A percentile compares a stretch with the other conserved stretches of the same genome.
Conservation (phyloP, 2,329 filamentous ascomycete genomes). For the Aspergillus costaricaensis region DNA sequence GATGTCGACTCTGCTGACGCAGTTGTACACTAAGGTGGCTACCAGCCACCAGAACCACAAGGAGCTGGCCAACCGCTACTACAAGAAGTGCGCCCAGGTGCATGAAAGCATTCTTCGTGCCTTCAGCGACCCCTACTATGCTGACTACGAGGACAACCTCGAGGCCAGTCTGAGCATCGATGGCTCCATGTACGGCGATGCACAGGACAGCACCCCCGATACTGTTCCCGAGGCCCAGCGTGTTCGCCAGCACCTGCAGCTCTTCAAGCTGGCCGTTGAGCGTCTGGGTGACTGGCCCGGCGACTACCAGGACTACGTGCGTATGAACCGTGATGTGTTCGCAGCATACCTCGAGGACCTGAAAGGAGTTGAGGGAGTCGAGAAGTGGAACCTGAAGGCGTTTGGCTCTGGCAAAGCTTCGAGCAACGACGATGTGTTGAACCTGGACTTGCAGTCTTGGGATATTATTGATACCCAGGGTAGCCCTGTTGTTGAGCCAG, state of each 20-base stretch:
- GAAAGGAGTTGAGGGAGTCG: slow-evolving; percentile 47
- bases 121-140: slow-evolving; percentile 36
- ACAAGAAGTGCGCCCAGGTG: slow-evolving; percentile 39
- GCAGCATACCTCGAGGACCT: slow-evolving; percentile 42
- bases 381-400: slow-evolving; percentile 51
- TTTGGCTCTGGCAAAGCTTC: slow-evolving; percentile 52
- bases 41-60: slow-evolving; percentile 38
- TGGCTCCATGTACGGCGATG: slow-evolving; percentile 13
- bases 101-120: slow-evolving; percentile 43
- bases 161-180: slow-evolving; percentile 17
- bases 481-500: neutral
- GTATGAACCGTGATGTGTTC: slow-evolving; percentile 50
- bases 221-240: slow-evolving; percentile 23
- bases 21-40: slow-evolving; percentile 50
- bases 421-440: slow-evolving; percentile 34
- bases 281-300: slow-evolving; percentile 49
- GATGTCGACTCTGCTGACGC: slow-evolving; percentile 51
- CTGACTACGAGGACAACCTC: slow-evolving; percentile 21
- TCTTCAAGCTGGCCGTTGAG: slow-evolving; percentile 44
- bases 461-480: slow-evolving; percentile 12
- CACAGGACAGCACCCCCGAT: neutral
- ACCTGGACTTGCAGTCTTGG: slow-evolving; percentile 17
- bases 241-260: slow-evolving; percentile 39
- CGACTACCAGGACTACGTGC: slow-evolving; percentile 51
- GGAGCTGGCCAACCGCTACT: slow-evolving; percentile 41